Conservation (phyloP, 805 yeast species). For the Sugiyamaella qingdaonensis region DNA sequence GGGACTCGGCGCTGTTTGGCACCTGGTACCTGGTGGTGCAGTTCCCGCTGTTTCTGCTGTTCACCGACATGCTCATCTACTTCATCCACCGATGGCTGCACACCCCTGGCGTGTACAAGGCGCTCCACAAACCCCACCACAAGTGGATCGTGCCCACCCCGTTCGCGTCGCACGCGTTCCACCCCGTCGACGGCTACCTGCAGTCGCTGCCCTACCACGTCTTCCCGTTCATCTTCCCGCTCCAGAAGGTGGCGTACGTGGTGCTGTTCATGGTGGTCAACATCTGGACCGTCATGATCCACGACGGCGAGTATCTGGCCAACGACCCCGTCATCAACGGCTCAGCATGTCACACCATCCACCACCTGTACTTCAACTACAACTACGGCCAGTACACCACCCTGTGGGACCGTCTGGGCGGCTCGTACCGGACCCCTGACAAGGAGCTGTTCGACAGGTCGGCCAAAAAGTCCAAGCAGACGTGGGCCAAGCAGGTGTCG, state of each 20-base stretch:
- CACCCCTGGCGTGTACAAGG: slow-evolving; percentile 85
- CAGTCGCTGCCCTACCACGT: slow-evolving; percentile 93
- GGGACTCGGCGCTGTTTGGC: slow-evolving; percentile 59
- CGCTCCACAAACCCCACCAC: slow-evolving; percentile 94
- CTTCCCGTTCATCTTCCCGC: slow-evolving; percentile 87
- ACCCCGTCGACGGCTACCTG: slow-evolving; percentile 92
- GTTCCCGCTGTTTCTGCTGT: slow-evolving; percentile 75
- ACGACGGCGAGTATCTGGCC: slow-evolving; percentile 93
- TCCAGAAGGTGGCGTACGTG: slow-evolving; percentile 82
- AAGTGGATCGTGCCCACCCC: slow-evolving; percentile 99
- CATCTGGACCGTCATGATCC: slow-evolving; percentile 98
- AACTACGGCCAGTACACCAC: slow-evolving; percentile 98
- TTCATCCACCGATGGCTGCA: slow-evolving; percentile 89
- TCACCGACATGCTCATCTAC: slow-evolving; percentile 92
- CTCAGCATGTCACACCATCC: slow-evolving; percentile 97
- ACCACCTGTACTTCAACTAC: slow-evolving; percentile 94
- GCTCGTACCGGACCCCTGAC: slow-evolving; percentile 90
- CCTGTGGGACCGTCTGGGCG: slow-evolving; percentile 95
- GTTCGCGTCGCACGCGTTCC: slow-evolving; percentile 97
- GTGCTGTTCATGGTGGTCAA: slow-evolving; percentile 84
- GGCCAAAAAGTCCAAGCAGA: slow-evolving; percentile 50
- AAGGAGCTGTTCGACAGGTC: slow-evolving; percentile 70
- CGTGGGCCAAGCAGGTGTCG: slow-evolving; percentile 67
- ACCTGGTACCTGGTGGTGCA: slow-evolving; percentile 68
- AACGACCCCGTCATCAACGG: slow-evolving; percentile 94